These are phyloP conservation scores for Anthracocystis panici-leucophaei DNA, from an alignment of 1,284 basidiomycete genomes.

Conservation along the genomic window DNA sequence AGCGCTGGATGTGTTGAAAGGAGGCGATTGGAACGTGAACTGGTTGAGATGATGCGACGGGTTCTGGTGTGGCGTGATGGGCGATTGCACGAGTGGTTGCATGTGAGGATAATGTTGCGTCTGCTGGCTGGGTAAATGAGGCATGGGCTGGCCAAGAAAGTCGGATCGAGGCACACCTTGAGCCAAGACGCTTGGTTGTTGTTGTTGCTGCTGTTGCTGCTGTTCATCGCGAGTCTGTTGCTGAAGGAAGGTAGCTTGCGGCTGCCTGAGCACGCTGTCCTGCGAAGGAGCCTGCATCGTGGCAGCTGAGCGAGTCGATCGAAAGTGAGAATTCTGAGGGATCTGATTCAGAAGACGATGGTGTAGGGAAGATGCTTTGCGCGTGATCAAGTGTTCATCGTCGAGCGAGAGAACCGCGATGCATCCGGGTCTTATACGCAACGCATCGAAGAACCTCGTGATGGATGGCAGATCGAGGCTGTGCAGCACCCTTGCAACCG, in stretches of 20 bases:
- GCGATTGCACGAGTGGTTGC: slow-evolving; percentile 19
- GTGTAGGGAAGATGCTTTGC: background rate
- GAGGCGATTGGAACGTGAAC: slow-evolving; percentile 22
- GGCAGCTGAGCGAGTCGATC: slow-evolving; percentile 5
- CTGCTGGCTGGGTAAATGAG: slow-evolving; percentile 7
- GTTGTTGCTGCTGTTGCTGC: slow-evolving; percentile 21
- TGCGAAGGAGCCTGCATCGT: slow-evolving; percentile 37
- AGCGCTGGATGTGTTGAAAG: slow-evolving; percentile 12
- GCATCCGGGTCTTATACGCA: background rate
- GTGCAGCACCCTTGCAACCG: background rate
- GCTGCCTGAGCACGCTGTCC: slow-evolving; percentile 20
- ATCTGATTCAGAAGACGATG: background rate
- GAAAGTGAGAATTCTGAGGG: too few relatives aligned
- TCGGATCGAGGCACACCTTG: slow-evolving; percentile 12
- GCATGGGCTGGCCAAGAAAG: slow-evolving; percentile 5
- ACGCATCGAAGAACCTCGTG: background rate
- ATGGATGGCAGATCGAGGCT: background rate
- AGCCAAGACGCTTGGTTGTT: background rate
- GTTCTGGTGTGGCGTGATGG: slow-evolving; percentile 12
- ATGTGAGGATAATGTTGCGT: slow-evolving; percentile 13
- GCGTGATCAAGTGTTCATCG: background rate
- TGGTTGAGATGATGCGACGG: slow-evolving; percentile 9
- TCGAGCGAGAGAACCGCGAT: background rate
- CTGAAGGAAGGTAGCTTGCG: slow-evolving; percentile 3
- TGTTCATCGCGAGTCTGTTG: slow-evolving; percentile 14